phyloP scores from a whole-genome alignment of 2,329 filamentous ascomycete species.

The Botrytis medusae region DNA sequence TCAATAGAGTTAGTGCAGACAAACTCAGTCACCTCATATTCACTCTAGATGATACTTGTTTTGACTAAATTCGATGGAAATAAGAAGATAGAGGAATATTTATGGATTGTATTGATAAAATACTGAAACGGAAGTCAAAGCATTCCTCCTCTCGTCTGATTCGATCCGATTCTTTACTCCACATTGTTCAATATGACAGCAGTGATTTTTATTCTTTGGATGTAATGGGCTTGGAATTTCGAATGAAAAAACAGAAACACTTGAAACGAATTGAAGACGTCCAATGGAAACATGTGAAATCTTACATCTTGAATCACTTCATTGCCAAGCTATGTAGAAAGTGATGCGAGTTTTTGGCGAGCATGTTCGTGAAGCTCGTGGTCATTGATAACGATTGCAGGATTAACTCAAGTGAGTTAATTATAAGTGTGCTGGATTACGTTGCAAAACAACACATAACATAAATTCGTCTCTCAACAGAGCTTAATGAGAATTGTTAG shows the following conservation, averaged over 20 bases:
- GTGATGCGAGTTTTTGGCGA: background rate
- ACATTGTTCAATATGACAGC: background rate
- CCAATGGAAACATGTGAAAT: background rate
- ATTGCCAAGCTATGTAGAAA: background rate
- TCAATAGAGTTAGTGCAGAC: background rate
- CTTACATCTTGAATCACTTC: background rate
- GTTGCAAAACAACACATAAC: background rate
- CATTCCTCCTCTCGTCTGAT: background rate
- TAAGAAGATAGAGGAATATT: background rate
- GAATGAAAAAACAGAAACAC: background rate
- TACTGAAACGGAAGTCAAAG: background rate
- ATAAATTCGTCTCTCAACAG: background rate
- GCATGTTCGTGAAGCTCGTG: background rate
- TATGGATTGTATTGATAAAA: background rate
- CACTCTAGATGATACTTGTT: background rate
- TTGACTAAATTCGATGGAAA: background rate
- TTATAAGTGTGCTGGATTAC: background rate
- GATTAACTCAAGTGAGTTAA: background rate
- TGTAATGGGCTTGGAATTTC: background rate
- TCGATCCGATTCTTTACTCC: background rate
- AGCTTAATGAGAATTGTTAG: background rate
- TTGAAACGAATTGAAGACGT: accelerated
- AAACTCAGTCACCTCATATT: background rate
- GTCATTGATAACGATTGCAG: background rate
- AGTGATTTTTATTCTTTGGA: background rate